phyloP scores from a whole-genome alignment of 2,329 filamentous ascomycete genomes.

The Cordyceps farinosa region DNA sequence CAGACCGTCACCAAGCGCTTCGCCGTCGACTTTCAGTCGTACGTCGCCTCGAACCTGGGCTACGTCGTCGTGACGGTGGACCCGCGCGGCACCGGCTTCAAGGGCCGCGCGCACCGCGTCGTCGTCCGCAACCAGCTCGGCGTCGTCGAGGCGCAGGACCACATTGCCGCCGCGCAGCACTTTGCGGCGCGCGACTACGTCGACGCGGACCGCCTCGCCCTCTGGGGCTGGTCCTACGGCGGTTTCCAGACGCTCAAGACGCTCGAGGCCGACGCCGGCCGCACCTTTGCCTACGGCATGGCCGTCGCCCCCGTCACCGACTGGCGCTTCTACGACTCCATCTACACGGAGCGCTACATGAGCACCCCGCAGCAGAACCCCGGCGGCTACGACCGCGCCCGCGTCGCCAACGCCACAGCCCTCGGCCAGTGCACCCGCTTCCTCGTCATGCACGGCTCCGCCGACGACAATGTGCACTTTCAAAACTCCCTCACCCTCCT shows the following conservation, averaged over 20 bases:
- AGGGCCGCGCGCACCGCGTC: constrained; percentile 78
- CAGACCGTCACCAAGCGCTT: constrained; percentile 82
- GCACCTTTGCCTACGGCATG: constrained; percentile 95
- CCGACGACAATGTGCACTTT: constrained; percentile 96
- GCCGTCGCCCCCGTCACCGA: constrained; percentile 98
- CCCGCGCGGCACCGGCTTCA: constrained; percentile 86
- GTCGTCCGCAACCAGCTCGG: constrained; percentile 81
- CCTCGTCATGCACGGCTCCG: constrained; percentile 92
- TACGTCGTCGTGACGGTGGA: constrained; percentile 96
- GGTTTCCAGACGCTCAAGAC: constrained; percentile 95
- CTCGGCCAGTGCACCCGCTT: constrained; percentile 78
- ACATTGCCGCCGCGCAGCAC: constrained; percentile 83
- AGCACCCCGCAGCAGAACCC: constrained; percentile 82
- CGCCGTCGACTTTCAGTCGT: constrained; percentile 82
- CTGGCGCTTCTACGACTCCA: constrained; percentile 91
- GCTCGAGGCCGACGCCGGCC: constrained; percentile 82
- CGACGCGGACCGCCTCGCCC: constrained; percentile 76
- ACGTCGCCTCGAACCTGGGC: constrained; percentile 77
- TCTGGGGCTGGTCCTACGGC: constrained; percentile 98
- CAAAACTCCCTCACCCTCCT: constrained; percentile 88
- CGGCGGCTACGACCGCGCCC: constrained; percentile 70
- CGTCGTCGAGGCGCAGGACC: constrained; percentile 79
- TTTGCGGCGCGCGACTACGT: constrained; percentile 82
- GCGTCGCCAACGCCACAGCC: constrained; percentile 70
- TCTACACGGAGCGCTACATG: constrained; percentile 98